Evolutionary conservation across 306 rosid genomes (phyloP).

Genomic region (Sicyos edulis): DNA sequence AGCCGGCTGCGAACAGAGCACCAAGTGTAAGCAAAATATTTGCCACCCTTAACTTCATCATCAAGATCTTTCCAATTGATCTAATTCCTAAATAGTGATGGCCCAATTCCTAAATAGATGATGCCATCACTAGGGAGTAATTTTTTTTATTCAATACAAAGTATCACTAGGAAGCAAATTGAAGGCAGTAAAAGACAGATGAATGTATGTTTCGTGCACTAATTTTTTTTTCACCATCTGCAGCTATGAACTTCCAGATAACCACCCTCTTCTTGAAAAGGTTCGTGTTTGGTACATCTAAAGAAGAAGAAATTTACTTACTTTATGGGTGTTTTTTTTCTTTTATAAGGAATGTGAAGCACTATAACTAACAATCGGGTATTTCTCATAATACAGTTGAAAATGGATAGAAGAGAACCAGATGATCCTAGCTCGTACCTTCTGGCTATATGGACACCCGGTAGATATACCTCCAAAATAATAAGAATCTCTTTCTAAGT

Average conservation of each 20-base stretch:
- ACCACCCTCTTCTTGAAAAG: slow-evolving; percentile 83
- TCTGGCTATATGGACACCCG: slow-evolving; percentile 99
- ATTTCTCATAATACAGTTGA: slow-evolving; percentile 31
- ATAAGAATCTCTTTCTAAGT: neutral
- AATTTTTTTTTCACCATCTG: slow-evolving; percentile 35
- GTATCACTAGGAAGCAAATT: neutral
- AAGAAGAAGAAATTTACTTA: neutral
- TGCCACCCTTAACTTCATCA: slow-evolving; percentile 14
- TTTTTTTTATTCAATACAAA: too few relatives aligned
- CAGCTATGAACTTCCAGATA: slow-evolving; percentile 98
- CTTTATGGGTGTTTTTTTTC: neutral
- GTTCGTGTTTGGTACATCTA: slow-evolving; percentile 39
- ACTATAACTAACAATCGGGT: neutral
- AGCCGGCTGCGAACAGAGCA: slow-evolving; percentile 91
- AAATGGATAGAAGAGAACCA: slow-evolving; percentile 72
- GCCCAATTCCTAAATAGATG: slow-evolving; percentile 8
- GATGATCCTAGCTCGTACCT: slow-evolving; percentile 95
- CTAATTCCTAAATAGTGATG: slow-evolving; percentile 6
- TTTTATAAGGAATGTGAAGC: neutral
- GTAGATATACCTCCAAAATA: slow-evolving; percentile 34
- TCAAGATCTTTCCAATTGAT: slow-evolving; percentile 19
- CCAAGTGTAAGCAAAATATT: slow-evolving; percentile 66
- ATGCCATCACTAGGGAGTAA: slow-evolving; percentile 1
- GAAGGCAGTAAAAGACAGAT: neutral
- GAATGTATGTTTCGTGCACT: slow-evolving; percentile 19